Percentiles rank a stretch among this genome's conserved stretches.
Evolutionary conservation across 2,329 filamentous ascomycete species (phyloP).

Genomic region (Phyllosticta paracitricarpa): DNA sequence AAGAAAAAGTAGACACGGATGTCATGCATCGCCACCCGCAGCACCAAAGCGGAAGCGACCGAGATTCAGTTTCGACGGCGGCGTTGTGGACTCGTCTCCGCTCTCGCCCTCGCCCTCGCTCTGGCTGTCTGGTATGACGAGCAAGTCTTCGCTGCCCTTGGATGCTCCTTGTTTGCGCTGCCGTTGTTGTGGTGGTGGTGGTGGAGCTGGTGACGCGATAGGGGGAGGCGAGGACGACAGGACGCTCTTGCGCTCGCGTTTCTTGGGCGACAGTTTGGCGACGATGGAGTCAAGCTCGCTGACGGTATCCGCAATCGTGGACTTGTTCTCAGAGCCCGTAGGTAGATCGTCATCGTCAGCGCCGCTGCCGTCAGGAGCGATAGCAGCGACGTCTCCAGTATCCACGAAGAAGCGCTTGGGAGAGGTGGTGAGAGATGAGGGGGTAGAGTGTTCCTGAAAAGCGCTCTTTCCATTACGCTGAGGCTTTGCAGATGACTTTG

Average conservation of each 20-base stretch:
- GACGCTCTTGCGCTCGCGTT: neutral
- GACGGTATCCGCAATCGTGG: conserved; percentile 15
- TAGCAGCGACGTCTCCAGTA: neutral
- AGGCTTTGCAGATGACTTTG: neutral
- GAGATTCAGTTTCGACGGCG: neutral
- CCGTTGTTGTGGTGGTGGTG: neutral
- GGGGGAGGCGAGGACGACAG: neutral
- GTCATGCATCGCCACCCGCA: too few relatives aligned
- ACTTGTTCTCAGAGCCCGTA: neutral
- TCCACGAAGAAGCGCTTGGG: neutral
- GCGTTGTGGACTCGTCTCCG: neutral
- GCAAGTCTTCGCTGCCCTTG: conserved; percentile 37
- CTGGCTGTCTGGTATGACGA: conserved; percentile 35
- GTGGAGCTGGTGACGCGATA: neutral
- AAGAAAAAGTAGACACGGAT: too few relatives aligned
- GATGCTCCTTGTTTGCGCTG: neutral
- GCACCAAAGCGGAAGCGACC: conserved; percentile 4
- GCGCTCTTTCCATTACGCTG: neutral
- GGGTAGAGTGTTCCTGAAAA: neutral
- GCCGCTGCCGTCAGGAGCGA: neutral
- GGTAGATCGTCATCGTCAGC: neutral
- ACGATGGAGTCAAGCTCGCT: neutral
- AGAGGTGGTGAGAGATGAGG: neutral
- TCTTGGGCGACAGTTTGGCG: conserved; percentile 10
- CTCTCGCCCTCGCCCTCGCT: conserved; percentile 21